Conservation (phyloP, 305 asterid species). For the Monarda citriodora region DNA sequence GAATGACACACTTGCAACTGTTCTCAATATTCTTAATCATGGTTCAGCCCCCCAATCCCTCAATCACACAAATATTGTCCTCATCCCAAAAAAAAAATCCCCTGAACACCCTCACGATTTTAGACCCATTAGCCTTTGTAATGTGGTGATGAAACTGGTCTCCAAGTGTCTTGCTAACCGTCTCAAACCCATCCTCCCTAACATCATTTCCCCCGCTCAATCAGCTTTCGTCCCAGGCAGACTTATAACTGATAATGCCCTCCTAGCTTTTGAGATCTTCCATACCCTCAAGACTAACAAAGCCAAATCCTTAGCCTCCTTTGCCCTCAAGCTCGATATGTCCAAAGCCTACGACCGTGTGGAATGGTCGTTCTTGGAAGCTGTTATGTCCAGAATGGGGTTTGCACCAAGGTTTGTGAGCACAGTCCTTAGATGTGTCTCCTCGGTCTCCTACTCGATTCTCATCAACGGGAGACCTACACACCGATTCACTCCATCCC, state of each 20-base stretch:
- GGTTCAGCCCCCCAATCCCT: background rate
- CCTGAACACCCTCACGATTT: background rate
- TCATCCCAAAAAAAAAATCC: background rate
- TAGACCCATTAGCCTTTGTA: background rate
- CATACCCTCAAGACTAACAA: background rate
- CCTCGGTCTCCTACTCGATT: background rate
- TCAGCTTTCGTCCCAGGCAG: background rate
- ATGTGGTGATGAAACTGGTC: background rate
- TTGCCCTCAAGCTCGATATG: background rate
- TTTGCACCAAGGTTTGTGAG: too few relatives aligned
- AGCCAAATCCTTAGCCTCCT: too few relatives aligned
- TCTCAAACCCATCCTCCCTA: background rate
- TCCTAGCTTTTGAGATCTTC: background rate
- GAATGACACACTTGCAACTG: too few relatives aligned
- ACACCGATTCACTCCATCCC: background rate
- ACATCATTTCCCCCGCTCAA: background rate
- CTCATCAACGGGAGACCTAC: background rate
- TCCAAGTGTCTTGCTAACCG: background rate
- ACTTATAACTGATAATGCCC: background rate
- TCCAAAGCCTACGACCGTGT: background rate
- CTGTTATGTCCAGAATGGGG: background rate
- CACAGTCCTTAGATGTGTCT: too few relatives aligned
- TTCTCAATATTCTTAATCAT: too few relatives aligned
- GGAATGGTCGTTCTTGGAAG: background rate
- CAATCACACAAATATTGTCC: background rate